Conservation (phyloP, 106 monocot genomes). For the Platanthera zijinensis region DNA sequence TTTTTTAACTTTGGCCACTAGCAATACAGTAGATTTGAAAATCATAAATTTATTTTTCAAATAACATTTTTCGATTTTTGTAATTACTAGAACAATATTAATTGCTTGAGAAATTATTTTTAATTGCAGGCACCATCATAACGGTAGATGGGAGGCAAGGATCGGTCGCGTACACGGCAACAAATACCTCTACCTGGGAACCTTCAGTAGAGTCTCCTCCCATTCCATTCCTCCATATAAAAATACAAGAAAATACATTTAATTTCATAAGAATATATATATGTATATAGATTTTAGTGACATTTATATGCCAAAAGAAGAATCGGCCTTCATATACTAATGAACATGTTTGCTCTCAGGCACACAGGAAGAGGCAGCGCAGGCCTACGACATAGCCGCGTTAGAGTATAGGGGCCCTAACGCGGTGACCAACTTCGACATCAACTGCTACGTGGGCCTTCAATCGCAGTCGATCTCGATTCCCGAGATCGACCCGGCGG, state of each 20-base stretch:
- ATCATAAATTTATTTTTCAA: too few relatives aligned
- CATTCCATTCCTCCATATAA: not conserved
- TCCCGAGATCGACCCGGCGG: not conserved
- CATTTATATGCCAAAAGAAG: not conserved
- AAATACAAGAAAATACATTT: not conserved
- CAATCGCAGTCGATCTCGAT: not conserved
- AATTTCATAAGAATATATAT: not conserved
- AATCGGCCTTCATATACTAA: too few relatives aligned
- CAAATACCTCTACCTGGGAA: conserved; percentile 81
- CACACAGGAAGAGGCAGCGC: conserved; percentile 91
- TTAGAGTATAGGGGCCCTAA: conserved; percentile 65
- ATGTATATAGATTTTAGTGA: not conserved
- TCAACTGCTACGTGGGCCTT: conserved; percentile 36
- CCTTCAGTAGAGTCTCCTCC: conserved; percentile 31
- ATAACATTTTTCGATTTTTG: not conserved
- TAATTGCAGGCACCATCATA: conserved; percentile 62
- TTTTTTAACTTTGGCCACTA: too few relatives aligned
- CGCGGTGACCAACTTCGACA: conserved; percentile 90
- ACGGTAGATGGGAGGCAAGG: conserved; percentile 85
- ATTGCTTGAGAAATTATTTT: too few relatives aligned
- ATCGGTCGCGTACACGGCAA: conserved; percentile 76
- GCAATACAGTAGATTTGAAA: too few relatives aligned
- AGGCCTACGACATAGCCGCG: conserved; percentile 84
- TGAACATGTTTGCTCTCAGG: conserved; percentile 18
- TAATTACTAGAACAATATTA: not conserved